phyloP scores from a whole-genome alignment of 306 rosid species.

The Biancaea sappan region DNA sequence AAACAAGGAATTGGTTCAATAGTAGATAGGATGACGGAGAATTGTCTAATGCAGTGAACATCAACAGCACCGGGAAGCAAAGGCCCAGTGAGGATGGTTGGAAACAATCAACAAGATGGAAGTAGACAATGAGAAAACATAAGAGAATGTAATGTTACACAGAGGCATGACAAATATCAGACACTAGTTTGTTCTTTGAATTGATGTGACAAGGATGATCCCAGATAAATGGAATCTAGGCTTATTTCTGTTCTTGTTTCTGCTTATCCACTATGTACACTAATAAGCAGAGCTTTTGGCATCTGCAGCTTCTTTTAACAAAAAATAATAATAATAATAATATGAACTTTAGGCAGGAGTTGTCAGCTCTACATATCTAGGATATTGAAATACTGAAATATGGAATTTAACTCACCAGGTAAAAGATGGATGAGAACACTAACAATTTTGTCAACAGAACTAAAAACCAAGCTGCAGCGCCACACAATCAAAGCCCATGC shows the following conservation, averaged over 20 bases:
- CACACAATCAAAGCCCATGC: conserved; percentile 97
- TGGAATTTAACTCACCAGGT: conserved; percentile 64
- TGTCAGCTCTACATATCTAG: conserved; percentile 6
- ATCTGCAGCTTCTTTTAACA: neutral
- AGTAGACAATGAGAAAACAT: neutral
- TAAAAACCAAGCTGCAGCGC: conserved; percentile 99
- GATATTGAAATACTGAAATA: neutral
- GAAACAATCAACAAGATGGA: neutral
- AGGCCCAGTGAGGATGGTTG: conserved; percentile 4
- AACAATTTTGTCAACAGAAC: conserved; percentile 81
- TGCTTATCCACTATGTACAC: neutral
- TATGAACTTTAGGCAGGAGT: neutral
- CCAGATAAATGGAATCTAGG: conserved; percentile 7
- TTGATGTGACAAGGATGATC: neutral
- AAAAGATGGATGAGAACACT: conserved; percentile 96
- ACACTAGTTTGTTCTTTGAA: neutral
- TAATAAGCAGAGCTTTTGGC: neutral
- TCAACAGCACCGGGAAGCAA: neutral
- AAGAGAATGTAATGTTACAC: neutral
- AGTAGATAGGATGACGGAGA: neutral
- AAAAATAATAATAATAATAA: no score
- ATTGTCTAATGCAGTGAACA: neutral
- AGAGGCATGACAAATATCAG: neutral
- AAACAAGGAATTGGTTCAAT: neutral
- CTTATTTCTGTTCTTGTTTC: neutral